Evolutionary conservation across 768 basidiomycete genomes (phyloP).

Genomic region (Boletus speciosus): DNA sequence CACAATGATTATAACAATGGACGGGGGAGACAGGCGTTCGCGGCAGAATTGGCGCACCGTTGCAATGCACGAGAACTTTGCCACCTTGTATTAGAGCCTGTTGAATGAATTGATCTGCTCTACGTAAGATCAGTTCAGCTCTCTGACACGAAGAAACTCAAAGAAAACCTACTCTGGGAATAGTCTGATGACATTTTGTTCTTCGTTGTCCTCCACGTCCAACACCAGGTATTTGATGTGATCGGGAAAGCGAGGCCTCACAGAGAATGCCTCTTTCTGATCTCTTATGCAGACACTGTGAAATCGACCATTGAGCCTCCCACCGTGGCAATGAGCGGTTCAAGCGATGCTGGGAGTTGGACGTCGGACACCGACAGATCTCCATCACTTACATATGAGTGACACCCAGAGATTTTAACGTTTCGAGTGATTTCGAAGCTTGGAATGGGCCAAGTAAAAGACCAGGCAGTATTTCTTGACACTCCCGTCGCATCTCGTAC

Average conservation of each 20-base stretch:
- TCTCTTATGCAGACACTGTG: slow-evolving; percentile 84
- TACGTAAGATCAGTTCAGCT: slow-evolving; percentile 26
- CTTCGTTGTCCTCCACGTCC: slow-evolving; percentile 89
- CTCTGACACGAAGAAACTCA: neutral
- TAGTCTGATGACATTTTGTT: slow-evolving; percentile 88
- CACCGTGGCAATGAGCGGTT: neutral
- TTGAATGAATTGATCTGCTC: slow-evolving; percentile 76
- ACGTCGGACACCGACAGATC: neutral
- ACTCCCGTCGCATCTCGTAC: slow-evolving; percentile 95
- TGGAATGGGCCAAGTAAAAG: slow-evolving; percentile 85
- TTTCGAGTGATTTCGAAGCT: slow-evolving; percentile 77
- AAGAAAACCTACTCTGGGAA: slow-evolving; percentile 68
- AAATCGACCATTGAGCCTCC: neutral
- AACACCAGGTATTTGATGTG: slow-evolving; percentile 75
- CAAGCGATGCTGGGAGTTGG: neutral
- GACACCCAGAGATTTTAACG: slow-evolving; percentile 59
- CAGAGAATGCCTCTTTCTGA: slow-evolving; percentile 85
- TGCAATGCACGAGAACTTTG: slow-evolving; percentile 85
- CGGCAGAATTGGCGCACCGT: slow-evolving; percentile 48
- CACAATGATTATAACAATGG: neutral
- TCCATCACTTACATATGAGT: slow-evolving; percentile 68
- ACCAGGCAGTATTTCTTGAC: slow-evolving; percentile 84
- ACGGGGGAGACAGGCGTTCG: neutral
- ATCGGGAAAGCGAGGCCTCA: slow-evolving; percentile 79
- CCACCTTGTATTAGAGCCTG: slow-evolving; percentile 55